These are phyloP conservation scores for Trichoderma lentiforme DNA, from an alignment of 2,329 filamentous ascomycete genomes.

Conservation along the genomic window DNA sequence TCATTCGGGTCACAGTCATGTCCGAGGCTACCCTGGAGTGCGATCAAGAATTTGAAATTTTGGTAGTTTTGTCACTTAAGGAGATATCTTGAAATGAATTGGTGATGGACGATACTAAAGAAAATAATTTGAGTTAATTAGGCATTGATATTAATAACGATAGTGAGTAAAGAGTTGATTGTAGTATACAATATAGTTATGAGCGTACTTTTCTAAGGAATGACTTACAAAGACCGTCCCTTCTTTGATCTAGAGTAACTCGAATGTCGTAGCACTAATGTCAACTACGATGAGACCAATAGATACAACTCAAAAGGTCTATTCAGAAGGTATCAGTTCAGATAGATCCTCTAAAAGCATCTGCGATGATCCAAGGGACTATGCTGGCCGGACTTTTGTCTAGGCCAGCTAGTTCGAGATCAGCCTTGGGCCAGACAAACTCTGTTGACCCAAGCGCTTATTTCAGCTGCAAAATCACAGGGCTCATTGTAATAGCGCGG, in stretches of 20 bases:
- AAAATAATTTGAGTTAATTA: too few species aligned
- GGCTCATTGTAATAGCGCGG: not conserved
- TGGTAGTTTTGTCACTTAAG: not conserved
- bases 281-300: not conserved
- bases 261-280: not conserved
- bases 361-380: rapidly evolving
- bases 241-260: rapidly evolving
- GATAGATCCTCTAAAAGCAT: not conserved
- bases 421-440: not conserved
- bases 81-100: rapidly evolving
- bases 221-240: not conserved
- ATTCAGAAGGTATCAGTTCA: rapidly evolving
- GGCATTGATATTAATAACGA: rapidly evolving
- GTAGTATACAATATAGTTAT: rapidly evolving
- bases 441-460: not conserved
- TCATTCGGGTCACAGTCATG: not conserved
- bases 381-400: not conserved
- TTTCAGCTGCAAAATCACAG: not conserved
- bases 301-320: not conserved
- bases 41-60: not conserved
- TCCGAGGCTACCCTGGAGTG: slow-evolving; percentile 9
- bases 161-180: not conserved
- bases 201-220: not conserved
- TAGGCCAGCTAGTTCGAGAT: not conserved
- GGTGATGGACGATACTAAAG: rapidly evolving